A percentile compares a stretch with the other conserved stretches of the same genome.
Conservation (phyloP, 2,329 filamentous ascomycete genomes). For the Diaporthe helianthi region DNA sequence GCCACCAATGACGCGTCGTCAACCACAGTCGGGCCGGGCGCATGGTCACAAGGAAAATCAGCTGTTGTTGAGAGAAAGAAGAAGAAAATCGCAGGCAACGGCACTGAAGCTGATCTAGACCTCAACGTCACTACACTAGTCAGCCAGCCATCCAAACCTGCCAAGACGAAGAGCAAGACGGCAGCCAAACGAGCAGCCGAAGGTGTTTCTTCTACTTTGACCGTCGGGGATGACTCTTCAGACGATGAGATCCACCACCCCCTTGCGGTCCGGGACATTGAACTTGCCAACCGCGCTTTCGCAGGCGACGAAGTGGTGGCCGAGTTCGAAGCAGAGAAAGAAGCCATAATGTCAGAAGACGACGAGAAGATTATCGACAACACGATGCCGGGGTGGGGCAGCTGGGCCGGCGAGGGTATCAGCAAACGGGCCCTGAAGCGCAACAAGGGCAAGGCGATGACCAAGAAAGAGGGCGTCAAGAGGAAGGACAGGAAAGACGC, state of each 20-base stretch:
- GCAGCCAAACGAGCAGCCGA: constrained; percentile 31
- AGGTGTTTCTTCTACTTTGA: constrained; percentile 30
- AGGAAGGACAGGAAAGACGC: constrained; percentile 80
- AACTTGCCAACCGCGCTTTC: constrained; percentile 83
- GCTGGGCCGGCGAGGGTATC: constrained; percentile 86
- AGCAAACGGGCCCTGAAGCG: constrained; percentile 71
- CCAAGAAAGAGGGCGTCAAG: constrained; percentile 72
- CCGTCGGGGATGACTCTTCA: constrained; percentile 43
- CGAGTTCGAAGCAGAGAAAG: constrained; percentile 84
- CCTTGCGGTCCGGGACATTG: constrained; percentile 65
- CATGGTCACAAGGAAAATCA: constrained; percentile 48
- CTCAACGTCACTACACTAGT: constrained; percentile 43
- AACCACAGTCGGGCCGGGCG: constrained; percentile 44
- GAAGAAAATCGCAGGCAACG: constrained; percentile 37
- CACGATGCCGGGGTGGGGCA: constrained; percentile 93
- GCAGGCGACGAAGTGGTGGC: constrained; percentile 84
- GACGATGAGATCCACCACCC: constrained; percentile 61
- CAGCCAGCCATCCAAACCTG: constrained; percentile 31
- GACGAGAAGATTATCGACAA: constrained; percentile 83
- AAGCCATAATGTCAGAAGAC: constrained; percentile 73
- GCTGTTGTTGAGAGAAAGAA: constrained; percentile 45
- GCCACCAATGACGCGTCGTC: constrained; percentile 29
- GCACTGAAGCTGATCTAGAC: constrained; percentile 49
- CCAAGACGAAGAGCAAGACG: constrained; percentile 36
- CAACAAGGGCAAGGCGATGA: constrained; percentile 68